Conservation (phyloP, 495 filamentous ascomycete species). For the Hyaloscypha hepaticicola region DNA sequence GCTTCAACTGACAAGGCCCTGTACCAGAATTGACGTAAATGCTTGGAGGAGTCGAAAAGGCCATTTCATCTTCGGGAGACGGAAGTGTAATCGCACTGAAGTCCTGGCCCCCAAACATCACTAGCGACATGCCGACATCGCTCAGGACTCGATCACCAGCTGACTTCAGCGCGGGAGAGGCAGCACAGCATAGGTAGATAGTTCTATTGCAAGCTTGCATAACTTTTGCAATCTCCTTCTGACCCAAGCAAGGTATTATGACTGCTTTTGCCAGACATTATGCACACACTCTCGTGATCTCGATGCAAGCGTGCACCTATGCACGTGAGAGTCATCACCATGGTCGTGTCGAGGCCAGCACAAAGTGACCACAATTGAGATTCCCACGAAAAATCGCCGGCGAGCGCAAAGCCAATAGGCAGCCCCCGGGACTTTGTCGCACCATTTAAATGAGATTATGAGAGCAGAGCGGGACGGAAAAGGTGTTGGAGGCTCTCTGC, state of each 20-base stretch:
- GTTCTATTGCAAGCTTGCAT: neutral
- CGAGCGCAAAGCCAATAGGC: neutral
- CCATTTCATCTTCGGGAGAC: neutral
- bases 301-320: neutral
- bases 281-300: constrained; percentile 14
- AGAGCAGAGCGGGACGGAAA: neutral
- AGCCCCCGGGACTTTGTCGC: neutral
- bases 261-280: constrained; percentile 1
- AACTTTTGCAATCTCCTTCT: neutral
- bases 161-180: constrained; percentile 9
- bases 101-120: neutral
- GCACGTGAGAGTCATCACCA: constrained; percentile 23
- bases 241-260: constrained; percentile 10
- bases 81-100: neutral
- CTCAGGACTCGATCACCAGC: neutral
- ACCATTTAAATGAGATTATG: neutral
- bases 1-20: constrained; percentile 12
- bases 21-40: neutral
- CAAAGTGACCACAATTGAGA: neutral
- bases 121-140: neutral
- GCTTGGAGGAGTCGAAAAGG: neutral
- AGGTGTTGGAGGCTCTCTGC: neutral
- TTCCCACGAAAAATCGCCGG: neutral
- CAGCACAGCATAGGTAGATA: constrained; percentile 13
- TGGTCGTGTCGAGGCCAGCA: neutral